Evolutionary conservation across 306 rosid species (phyloP), one percentile per base, ranked within the genome.

Genomic region (Betula pendula): DNA sequence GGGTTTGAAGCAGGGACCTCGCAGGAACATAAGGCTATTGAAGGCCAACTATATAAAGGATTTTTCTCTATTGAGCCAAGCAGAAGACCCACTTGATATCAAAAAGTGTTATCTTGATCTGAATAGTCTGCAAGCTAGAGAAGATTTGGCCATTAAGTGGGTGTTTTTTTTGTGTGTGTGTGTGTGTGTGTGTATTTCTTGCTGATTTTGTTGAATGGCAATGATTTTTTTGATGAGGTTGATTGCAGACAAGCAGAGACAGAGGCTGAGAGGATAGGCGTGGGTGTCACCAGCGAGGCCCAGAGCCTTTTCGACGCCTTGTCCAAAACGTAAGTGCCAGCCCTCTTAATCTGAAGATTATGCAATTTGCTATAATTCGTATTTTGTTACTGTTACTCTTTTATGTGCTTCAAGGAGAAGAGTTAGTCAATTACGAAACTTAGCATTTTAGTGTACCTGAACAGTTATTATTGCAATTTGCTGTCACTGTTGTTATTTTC

Each of bases 201-300:
- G 52, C 10, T 65, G 16, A 7, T 25, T 13, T 68, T 10, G 6
- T 3, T 40, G 45, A 17, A 20, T 2, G 20, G 31, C 50, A 0
- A 29, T 75, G 47, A 62, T 48, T 11, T 42, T 45, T 40, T 5
- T 8, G 24, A 13, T 60, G 75, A 49, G 56, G 44, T 75, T 40
- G 25, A 52, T 87, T 79, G 60, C 76, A 95, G 99, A 70, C 97
- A 91, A 80, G 99, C 98, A 0, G 99, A 89, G 81, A 74, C 87
- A 1, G 99, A 92, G 24, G 95, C 87, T 55, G 99, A 95, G 88
- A 89, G 98, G 85, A 89, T 92, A 22, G 99, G 99, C 8, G 97
- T 95, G 14, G 98, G 98, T 77, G 99, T 95, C 68, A 89, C 97
- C 72, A 73, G 69, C 49, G 93, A 96, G 79, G 99, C 98, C 2